Percentiles rank a stretch among this genome's conserved stretches.
phyloP scores from a whole-genome alignment of 2,329 filamentous ascomycete species.

The Pyrenochaeta sp. region DNA sequence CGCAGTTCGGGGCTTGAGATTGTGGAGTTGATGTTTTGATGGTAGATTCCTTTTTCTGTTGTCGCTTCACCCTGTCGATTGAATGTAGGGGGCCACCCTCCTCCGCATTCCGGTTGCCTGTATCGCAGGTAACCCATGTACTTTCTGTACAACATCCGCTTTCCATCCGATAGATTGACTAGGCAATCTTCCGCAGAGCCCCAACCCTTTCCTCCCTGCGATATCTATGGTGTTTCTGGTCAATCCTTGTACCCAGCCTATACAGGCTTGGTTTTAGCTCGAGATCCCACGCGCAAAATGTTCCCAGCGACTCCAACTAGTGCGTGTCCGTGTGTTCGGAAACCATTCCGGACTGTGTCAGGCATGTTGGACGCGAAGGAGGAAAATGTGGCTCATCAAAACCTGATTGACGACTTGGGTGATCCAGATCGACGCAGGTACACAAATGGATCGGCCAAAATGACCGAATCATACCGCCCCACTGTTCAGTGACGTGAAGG shows the following conservation, averaged over 20 bases:
- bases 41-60: constrained; percentile 3
- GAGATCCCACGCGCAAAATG: background rate
- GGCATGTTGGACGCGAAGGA: background rate
- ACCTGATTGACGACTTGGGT: background rate
- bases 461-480: constrained; percentile 5
- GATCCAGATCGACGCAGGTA: constrained; percentile 5
- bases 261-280: background rate
- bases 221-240: background rate
- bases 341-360: background rate
- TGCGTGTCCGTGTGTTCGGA: background rate
- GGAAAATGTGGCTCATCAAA: background rate
- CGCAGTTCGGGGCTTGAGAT: background rate
- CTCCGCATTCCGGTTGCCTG: constrained; percentile 7
- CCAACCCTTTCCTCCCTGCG: constrained; percentile 3
- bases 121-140: background rate
- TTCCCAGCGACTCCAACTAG: background rate
- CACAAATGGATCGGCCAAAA: constrained; percentile 3
- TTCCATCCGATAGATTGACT: constrained; percentile 1
- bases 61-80: constrained; percentile 16
- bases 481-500: background rate
- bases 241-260: background rate
- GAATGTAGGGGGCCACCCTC: background rate
- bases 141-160: constrained; percentile 6
- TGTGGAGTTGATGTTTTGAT: constrained; percentile 2
- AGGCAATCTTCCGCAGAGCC: constrained; percentile 13